Conservation (phyloP, 2,329 filamentous ascomycete species). For the Penicillium sp. region DNA sequence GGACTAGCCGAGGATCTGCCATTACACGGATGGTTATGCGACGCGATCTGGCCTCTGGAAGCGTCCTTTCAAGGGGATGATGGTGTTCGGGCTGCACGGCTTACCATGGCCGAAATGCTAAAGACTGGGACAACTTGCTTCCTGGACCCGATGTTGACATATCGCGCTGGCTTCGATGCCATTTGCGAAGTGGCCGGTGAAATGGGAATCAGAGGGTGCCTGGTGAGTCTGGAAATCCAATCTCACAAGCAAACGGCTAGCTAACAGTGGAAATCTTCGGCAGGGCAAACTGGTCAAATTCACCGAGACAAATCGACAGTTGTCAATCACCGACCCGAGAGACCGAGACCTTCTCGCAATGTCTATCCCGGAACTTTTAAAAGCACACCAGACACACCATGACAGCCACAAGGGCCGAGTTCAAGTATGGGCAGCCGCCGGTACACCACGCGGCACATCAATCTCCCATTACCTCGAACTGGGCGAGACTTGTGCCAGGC, state of each 20-base stretch:
- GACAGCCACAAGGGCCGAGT: constrained; percentile 55
- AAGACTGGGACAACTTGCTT: constrained; percentile 48
- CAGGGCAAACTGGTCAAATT: constrained; percentile 33
- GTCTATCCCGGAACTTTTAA: constrained; percentile 35
- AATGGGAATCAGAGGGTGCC: constrained; percentile 42
- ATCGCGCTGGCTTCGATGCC: constrained; percentile 36
- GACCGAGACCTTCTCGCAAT: constrained; percentile 37
- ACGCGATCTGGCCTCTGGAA: constrained; percentile 46
- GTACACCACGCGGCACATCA: constrained; percentile 52
- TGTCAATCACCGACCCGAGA: constrained; percentile 37
- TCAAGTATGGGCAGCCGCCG: constrained; percentile 53
- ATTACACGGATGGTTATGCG: constrained; percentile 39
- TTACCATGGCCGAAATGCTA: constrained; percentile 48
- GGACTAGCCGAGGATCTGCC: constrained; percentile 40
- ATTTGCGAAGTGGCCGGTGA: constrained; percentile 40
- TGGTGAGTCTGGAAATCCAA: constrained; percentile 25
- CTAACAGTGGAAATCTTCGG: background rate
- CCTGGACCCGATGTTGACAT: constrained; percentile 44
- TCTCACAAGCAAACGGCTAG: background rate
- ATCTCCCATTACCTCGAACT: constrained; percentile 44
- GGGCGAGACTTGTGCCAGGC: constrained; percentile 44
- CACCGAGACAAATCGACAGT: constrained; percentile 34
- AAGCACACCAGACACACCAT: constrained; percentile 30
- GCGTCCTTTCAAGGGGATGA: constrained; percentile 43
- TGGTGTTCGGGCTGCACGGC: constrained; percentile 40